A percentile compares a stretch with the other conserved stretches of the same genome.
These are phyloP conservation scores for Phytophthora sansomeana DNA, from an alignment of 352 stramenopile genomes.

Conservation along the genomic window DNA sequence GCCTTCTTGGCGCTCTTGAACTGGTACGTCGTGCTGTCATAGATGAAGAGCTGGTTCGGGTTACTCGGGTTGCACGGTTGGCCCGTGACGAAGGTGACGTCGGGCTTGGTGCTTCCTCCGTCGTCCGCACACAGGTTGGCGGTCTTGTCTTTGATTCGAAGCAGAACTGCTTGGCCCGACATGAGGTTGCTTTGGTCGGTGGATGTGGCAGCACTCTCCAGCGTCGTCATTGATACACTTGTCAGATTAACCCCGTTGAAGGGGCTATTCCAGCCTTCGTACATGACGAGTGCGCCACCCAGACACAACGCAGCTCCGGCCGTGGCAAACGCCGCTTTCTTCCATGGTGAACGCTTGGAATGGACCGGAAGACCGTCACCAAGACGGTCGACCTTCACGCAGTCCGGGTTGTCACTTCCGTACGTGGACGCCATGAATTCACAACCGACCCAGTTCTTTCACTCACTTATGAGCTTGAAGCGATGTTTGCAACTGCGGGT, in stretches of 20 bases:
- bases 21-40: constrained; percentile 18
- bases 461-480: neutral
- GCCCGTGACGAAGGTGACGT: constrained; percentile 6
- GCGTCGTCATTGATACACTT: neutral
- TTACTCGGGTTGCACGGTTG: constrained; percentile 26
- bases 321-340: constrained; percentile 4
- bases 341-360: constrained; percentile 1
- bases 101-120: constrained; percentile 16
- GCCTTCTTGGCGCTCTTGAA: constrained; percentile 20
- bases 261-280: constrained; percentile 5
- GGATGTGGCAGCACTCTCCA: neutral
- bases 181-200: constrained; percentile 9
- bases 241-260: neutral
- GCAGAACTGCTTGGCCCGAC: constrained; percentile 1
- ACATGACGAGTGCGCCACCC: constrained; percentile 10
- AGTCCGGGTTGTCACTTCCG: constrained; percentile 14
- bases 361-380: neutral
- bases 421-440: constrained; percentile 4
- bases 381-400: constrained; percentile 6
- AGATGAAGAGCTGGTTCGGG: constrained; percentile 32
- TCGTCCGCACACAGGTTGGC: constrained; percentile 35
- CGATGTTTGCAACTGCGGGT: neutral
- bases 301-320: constrained; percentile 8
- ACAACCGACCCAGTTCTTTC: too few species aligned
- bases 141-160: constrained; percentile 9